Conservation (phyloP, 768 basidiomycete species). For the Serendipita sp. region DNA sequence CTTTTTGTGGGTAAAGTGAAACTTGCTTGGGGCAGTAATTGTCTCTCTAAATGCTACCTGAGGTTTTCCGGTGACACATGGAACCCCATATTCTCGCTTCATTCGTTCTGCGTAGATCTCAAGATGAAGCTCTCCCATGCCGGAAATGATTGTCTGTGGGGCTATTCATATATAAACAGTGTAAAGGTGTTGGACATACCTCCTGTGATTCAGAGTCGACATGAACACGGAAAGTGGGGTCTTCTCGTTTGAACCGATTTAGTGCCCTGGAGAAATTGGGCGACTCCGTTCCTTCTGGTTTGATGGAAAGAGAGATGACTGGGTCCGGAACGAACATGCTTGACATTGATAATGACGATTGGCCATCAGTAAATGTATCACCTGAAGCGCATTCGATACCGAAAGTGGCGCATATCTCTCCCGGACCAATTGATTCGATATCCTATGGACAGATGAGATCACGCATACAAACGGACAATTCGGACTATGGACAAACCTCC, state of each 20-base stretch:
- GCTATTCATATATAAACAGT: neutral
- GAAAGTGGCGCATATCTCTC: constrained; percentile 98
- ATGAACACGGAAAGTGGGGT: constrained; percentile 97
- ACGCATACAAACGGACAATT: neutral
- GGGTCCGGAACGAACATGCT: constrained; percentile 99
- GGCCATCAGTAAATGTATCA: constrained; percentile 93
- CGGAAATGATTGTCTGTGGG: constrained; percentile 85
- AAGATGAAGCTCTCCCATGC: constrained; percentile 97
- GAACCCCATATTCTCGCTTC: constrained; percentile 91
- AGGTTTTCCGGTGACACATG: constrained; percentile 87
- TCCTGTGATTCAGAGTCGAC: constrained; percentile 89
- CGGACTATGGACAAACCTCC: constrained; percentile 46
- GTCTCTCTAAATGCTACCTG: constrained; percentile 96
- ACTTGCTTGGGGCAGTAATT: constrained; percentile 64
- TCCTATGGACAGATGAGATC: constrained; percentile 35
- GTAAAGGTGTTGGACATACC: constrained; percentile 26
- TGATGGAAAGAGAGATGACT: constrained; percentile 90
- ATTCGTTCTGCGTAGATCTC: constrained; percentile 99
- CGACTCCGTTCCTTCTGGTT: constrained; percentile 79
- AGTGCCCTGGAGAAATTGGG: constrained; percentile 95
- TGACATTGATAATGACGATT: constrained; percentile 84
- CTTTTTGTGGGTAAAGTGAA: constrained; percentile 92
- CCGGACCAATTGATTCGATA: constrained; percentile 82
- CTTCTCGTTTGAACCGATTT: constrained; percentile 96
- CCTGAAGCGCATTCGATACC: constrained; percentile 97